These are phyloP conservation scores for Suillus decipiens DNA, from an alignment of 768 basidiomycete species.

Conservation along the genomic window DNA sequence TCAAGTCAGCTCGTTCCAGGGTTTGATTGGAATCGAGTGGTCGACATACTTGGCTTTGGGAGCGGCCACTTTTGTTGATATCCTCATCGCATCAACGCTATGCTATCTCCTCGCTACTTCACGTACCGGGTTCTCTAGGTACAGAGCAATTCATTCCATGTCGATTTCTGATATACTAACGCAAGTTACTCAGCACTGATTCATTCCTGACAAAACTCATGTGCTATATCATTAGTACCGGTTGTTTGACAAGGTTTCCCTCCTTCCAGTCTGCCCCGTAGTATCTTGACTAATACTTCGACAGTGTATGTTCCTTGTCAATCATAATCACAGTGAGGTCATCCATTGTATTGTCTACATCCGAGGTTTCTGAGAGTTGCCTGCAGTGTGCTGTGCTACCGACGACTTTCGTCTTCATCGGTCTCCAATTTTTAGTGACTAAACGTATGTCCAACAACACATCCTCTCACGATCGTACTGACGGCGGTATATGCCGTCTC, in stretches of 20 bases:
- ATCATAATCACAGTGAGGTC: not conserved
- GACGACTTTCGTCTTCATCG: not conserved
- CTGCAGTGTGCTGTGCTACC: not conserved
- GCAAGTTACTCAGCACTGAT: not conserved
- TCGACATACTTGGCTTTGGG: not conserved
- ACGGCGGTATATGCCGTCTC: not conserved
- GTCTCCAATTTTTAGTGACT: not conserved
- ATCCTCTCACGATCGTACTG: not conserved
- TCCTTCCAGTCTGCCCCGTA: not conserved
- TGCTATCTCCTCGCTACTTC: constrained; percentile 2
- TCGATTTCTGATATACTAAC: not conserved
- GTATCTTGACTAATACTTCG: not conserved
- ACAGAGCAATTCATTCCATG: not conserved
- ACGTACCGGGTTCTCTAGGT: constrained; percentile 3
- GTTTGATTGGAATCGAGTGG: not conserved
- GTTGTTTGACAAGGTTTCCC: not conserved
- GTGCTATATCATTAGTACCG: not conserved
- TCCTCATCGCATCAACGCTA: not conserved
- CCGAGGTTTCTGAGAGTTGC: not conserved
- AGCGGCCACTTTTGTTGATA: not conserved
- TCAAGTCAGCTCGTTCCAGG: not conserved
- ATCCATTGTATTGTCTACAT: not conserved
- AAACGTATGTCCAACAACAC: not conserved
- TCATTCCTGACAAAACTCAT: not conserved
- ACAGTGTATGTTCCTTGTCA: not conserved